phyloP scores from a whole-genome alignment of 495 filamentous ascomycete species.

The Aspergillus carlsbadensis region DNA sequence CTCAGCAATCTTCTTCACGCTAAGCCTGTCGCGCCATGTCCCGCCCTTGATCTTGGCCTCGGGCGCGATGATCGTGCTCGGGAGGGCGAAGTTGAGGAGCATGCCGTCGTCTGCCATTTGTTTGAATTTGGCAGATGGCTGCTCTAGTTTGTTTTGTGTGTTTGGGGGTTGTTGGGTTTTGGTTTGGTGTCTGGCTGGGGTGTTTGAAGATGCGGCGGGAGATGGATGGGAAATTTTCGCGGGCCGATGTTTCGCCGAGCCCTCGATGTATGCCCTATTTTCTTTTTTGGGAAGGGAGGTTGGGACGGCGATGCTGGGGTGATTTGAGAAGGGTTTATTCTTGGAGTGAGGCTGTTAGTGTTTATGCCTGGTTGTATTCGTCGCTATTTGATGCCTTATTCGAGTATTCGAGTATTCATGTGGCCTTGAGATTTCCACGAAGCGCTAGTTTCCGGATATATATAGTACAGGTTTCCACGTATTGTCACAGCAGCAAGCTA shows the following conservation, averaged over 20 bases:
- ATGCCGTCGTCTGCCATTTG: slow-evolving; percentile 88
- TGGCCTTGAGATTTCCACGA: too few relatives aligned
- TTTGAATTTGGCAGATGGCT: slow-evolving; percentile 10
- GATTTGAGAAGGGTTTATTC: background rate
- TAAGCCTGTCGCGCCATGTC: slow-evolving; percentile 82
- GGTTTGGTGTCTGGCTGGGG: background rate
- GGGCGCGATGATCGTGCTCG: slow-evolving; percentile 56
- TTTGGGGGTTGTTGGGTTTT: background rate
- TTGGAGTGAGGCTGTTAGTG: too few relatives aligned
- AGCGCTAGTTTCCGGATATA: slow-evolving; percentile 1
- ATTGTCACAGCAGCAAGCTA: background rate
- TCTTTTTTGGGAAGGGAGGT: slow-evolving; percentile 24
- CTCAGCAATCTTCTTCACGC: slow-evolving; percentile 70
- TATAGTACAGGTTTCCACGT: slow-evolving; percentile 8
- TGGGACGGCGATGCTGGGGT: background rate
- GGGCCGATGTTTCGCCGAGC: slow-evolving; percentile 29
- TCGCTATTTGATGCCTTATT: too few relatives aligned
- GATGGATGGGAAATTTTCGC: slow-evolving; percentile 38
- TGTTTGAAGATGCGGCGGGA: background rate
- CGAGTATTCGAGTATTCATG: too few relatives aligned
- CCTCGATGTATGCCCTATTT: slow-evolving; percentile 38
- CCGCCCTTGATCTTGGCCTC: slow-evolving; percentile 80
- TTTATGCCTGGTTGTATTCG: too few relatives aligned
- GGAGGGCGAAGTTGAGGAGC: slow-evolving; percentile 85
- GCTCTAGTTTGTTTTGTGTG: slow-evolving; percentile 25